Base-by-base conservation (phyloP, 116 monocot genomes). In the Trichopus zeylanicus region DNA sequence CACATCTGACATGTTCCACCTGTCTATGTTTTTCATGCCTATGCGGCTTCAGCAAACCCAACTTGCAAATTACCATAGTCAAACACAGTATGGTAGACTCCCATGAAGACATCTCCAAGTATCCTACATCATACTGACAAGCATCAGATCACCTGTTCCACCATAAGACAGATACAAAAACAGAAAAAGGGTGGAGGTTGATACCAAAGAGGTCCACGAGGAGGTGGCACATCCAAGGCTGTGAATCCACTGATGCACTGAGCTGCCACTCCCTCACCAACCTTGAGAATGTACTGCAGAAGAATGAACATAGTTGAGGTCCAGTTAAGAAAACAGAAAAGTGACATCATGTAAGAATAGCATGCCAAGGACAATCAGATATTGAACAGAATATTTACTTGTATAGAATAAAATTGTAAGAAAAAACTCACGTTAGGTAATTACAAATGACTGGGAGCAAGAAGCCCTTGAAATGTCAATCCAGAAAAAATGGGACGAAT, bases 191-290 rank as follows among this genome's bases (percentile, higher is more conserved):
- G n/a, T n/a, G n/a, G n/a, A 49, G 22, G 22, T n/a, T 12, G 65
- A n/a, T 73, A 98, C 97, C 97, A 98, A 12, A 98, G 91, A 57
- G 97, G 97, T 15, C 91, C 97, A 20, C 70, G 84, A 39, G 93
- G 89, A 25, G 93, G 77, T 16, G 90, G 76, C 5, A 97, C 77
- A 51, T 98, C 97, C 71, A 98, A 60, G 11, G 97, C 85, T 16
- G 81, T 78, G 67, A 97, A 97, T 63, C 97, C 91, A 63, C 97
- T 91, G 51, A 91, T 82, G 64, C 97, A 97, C 31, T 91, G 87
- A 7, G 84, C 67, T 24, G 39, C 61, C 23, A 27, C 42, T 33
- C 84, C 97, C 28, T 73, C 79, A 15, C 75, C 75, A 26, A 87
- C 57, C 53, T 87, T 79, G 25, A 97, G 77, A 60, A 97, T 76